Percentiles rank a stretch among this genome's conserved stretches.
phyloP scores from a whole-genome alignment of 1,284 basidiomycete genomes.

The Trichosporon sp. region DNA sequence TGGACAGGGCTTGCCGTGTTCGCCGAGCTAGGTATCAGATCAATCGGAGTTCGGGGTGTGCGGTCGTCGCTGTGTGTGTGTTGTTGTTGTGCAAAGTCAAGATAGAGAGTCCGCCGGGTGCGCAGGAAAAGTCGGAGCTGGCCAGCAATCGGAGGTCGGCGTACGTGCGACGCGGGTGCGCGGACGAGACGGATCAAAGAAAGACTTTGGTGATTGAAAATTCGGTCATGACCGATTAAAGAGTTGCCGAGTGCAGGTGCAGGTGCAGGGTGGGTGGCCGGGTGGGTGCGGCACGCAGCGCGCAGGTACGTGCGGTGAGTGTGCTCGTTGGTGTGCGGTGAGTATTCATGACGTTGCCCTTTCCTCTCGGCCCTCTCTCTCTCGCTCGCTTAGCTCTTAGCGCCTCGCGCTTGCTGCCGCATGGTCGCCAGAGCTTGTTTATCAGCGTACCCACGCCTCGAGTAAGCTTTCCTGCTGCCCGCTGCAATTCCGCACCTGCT shows the following conservation, averaged over 20 bases:
- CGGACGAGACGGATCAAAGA: conserved; percentile 3
- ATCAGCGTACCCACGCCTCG: not conserved
- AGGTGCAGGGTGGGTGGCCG: not conserved
- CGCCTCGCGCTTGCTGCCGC: not conserved
- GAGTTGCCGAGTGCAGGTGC: not conserved
- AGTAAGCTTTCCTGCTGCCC: not conserved
- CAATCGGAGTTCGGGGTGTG: not conserved
- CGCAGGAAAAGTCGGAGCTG: not conserved
- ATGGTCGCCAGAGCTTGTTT: not conserved
- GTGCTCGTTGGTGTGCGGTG: not conserved
- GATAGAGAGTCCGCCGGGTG: not conserved
- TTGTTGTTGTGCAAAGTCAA: not conserved
- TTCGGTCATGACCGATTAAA: not conserved
- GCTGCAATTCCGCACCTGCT: not conserved
- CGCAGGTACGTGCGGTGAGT: not conserved
- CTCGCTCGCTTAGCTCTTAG: not conserved
- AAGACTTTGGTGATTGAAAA: not conserved
- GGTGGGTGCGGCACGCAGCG: not conserved
- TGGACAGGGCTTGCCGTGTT: not conserved
- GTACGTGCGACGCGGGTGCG: not conserved
- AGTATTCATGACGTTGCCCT: not conserved
- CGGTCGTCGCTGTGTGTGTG: not conserved
- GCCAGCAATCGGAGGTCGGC: not conserved
- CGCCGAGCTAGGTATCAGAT: not conserved
- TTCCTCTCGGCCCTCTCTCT: no score